Conservation (phyloP, 495 filamentous ascomycete species). For the Lichina pygmaea region DNA sequence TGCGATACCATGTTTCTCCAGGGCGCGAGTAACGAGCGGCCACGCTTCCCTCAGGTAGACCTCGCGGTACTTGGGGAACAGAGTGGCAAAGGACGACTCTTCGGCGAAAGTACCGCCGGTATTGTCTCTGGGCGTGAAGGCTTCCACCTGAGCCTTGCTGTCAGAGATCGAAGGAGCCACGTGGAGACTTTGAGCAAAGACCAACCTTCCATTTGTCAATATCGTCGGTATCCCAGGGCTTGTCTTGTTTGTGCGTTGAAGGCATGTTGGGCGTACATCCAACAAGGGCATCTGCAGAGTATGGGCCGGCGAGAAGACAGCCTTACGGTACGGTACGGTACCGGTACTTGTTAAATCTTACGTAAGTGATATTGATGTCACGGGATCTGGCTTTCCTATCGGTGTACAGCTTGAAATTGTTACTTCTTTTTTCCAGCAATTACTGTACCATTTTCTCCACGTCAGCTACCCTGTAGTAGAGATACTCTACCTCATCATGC, state of each 20-base stretch:
- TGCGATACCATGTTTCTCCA: constrained; percentile 59
- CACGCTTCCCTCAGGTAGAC: constrained; percentile 77
- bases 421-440: too few species aligned
- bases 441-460: too few species aligned
- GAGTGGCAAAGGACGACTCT: constrained; percentile 71
- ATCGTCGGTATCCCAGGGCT: constrained; percentile 94
- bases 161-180: not conserved
- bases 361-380: too few species aligned
- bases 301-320: too few species aligned
- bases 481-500: too few species aligned
- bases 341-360: too few species aligned
- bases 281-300: too few species aligned
- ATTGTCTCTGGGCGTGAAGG: constrained; percentile 71
- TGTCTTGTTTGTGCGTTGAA: constrained; percentile 78
- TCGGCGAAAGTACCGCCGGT: constrained; percentile 63
- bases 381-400: too few species aligned
- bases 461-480: too few species aligned
- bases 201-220: constrained; percentile 86
- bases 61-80: constrained; percentile 97
- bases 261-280: constrained; percentile 42
- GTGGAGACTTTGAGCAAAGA: not conserved
- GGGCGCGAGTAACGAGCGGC: constrained; percentile 51
- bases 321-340: too few species aligned
- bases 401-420: too few species aligned
- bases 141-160: constrained; percentile 28